Conservation (phyloP, 202 grass and related monocot species). For the Eragrostis tef region DNA sequence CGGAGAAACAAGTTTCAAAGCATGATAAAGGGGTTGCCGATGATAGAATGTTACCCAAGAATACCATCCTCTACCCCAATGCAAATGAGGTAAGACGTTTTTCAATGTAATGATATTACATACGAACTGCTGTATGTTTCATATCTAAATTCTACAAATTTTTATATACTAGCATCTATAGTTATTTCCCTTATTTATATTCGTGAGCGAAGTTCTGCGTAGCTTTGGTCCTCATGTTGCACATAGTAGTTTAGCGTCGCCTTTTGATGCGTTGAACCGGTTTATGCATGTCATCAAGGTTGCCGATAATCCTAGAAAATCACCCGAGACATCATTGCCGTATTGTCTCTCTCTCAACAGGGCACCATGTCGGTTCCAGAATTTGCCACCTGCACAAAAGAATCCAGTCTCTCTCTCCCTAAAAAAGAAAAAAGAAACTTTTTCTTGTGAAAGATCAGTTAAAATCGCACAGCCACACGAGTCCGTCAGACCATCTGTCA, state of each 20-base stretch:
- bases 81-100: constrained; percentile 16
- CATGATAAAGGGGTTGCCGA: neutral
- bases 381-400: constrained; percentile 7
- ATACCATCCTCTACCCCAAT: neutral
- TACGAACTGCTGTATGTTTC: too few species aligned
- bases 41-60: neutral
- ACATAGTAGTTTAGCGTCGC: too few species aligned
- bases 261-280: too few species aligned
- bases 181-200: too few species aligned
- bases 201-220: too few species aligned
- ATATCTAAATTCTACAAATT: too few species aligned
- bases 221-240: too few species aligned
- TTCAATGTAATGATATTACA: too few species aligned
- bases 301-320: too few species aligned
- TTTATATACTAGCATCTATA: too few species aligned
- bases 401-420: neutral
- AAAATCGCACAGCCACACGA: constrained; percentile 56
- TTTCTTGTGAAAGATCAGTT: neutral
- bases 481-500: constrained; percentile 35
- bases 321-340: neutral
- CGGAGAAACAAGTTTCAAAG: neutral
- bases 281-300: too few species aligned
- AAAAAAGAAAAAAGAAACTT: neutral
- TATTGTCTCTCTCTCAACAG: neutral
- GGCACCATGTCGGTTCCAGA: constrained; percentile 20